Conservation (phyloP, 2,329 filamentous ascomycete species). For the Epicoccum nigrum region DNA sequence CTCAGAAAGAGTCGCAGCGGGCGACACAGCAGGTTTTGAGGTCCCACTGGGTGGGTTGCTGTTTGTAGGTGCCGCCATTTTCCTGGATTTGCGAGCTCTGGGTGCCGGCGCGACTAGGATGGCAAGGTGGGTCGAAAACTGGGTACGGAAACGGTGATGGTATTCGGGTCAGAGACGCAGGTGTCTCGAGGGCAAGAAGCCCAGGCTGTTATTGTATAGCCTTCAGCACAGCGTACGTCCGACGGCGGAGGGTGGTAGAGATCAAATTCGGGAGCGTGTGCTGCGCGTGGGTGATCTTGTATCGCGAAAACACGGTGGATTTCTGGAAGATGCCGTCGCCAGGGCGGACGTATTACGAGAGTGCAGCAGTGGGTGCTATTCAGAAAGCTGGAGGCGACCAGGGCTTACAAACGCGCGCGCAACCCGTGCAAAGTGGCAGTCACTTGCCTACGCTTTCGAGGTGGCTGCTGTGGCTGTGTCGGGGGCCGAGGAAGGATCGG, state of each 20-base stretch:
- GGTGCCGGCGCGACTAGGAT: constrained; percentile 23
- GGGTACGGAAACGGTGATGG: constrained; percentile 5
- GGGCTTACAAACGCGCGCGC: constrained; percentile 14
- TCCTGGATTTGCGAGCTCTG: constrained; percentile 22
- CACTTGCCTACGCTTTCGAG: not conserved
- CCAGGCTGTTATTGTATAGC: constrained; percentile 45
- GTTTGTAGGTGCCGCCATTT: constrained; percentile 43
- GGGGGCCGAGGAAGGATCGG: constrained; percentile 16
- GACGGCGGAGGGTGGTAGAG: constrained; percentile 36
- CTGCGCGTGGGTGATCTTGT: constrained; percentile 34
- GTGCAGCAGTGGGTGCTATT: constrained; percentile 1
- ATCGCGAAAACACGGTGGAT: constrained; percentile 41
- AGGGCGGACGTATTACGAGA: not conserved
- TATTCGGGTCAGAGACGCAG: constrained; percentile 39
- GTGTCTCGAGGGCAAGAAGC: constrained; percentile 50
- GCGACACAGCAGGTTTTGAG: constrained; percentile 38
- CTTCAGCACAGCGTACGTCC: constrained; percentile 46
- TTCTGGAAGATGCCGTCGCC: constrained; percentile 4
- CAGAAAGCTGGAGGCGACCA: constrained; percentile 4
- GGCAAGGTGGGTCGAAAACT: constrained; percentile 23
- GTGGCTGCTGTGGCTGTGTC: constrained; percentile 20
- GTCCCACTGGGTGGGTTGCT: constrained; percentile 34
- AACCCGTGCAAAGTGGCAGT: constrained; percentile 10
- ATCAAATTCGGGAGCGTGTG: constrained; percentile 36
- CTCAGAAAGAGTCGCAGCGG: constrained; percentile 44